Base-by-base conservation (phyloP, 805 yeast species). In the Yarrowia divulgata region DNA sequence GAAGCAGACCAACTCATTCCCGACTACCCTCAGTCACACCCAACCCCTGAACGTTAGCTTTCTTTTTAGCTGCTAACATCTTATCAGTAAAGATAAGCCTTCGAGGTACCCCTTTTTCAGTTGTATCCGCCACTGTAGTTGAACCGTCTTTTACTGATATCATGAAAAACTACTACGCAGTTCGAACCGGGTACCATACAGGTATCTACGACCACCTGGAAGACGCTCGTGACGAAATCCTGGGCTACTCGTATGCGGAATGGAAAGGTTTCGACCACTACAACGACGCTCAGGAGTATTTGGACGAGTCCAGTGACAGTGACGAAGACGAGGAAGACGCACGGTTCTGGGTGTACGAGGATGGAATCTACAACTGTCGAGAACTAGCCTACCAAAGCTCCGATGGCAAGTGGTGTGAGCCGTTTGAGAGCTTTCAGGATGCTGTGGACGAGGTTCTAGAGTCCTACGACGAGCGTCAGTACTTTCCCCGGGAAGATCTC, bases 111-210 rank as follows among this genome's bases (percentile, higher is more conserved):
- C 29, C 29, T 23, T 2, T 23, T 23, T 23, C 29, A 23, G 29
- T 23, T 23, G 29, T 23, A 2, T 23, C n/a, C n/a, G n/a, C n/a
- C 29, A 23, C 29, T 23, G 29, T 23, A 23, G 29, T 4, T 23
- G 29, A 23, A 23, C 29, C 4, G 29, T 23, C 29, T 4, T 23
- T 23, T 4, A 23, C 4, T 4, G 29, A 23, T 4, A 23, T 23
- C 29, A 19, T 46, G 50, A 46, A 46, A 19, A 46, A 46, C 50
- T 46, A 19, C 32, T 46, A 46, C 50, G 49, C 49, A 5, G 49
- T 45, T 5, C 49, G 49, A 45, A 23, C 6, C 7, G 49, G 49
- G 18, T 45, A 45, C 18, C 34, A 45, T 5, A 8, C 32, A 4
- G 49, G 32, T 1, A 19, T 45, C 49, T 45, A 19, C 32, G 13